Percentiles rank a stretch among this genome's conserved stretches.
Evolutionary conservation across 2,329 filamentous ascomycete genomes (phyloP).

Genomic region (Pseudogymnoascus sp.): DNA sequence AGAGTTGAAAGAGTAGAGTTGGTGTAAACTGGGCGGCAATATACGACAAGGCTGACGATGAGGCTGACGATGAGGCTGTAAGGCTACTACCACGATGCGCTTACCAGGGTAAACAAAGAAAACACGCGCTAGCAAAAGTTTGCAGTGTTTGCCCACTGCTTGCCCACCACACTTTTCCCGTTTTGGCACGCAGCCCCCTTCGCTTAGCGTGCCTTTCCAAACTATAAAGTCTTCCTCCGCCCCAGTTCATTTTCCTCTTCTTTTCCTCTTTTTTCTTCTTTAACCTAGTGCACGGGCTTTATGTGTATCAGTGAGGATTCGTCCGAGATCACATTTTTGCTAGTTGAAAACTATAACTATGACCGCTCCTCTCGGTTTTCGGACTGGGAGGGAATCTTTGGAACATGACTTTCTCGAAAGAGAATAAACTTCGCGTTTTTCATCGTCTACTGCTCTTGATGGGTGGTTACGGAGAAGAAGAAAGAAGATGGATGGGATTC

Average conservation of each 20-base stretch:
- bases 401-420: slow-evolving; percentile 35
- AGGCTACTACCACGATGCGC: not conserved
- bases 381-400: slow-evolving; percentile 76
- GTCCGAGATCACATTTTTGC: slow-evolving; percentile 83
- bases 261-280: slow-evolving; percentile 10
- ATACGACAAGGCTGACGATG: not conserved
- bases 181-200: not conserved
- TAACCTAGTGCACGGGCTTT: slow-evolving; percentile 47
- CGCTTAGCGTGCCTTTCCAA: not conserved
- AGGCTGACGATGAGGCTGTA: not conserved
- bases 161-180: not conserved
- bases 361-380: slow-evolving; percentile 65
- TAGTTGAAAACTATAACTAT: slow-evolving; percentile 50
- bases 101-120: not conserved
- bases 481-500: not conserved
- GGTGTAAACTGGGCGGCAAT: not conserved
- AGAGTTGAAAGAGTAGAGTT: not conserved
- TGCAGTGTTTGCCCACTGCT: slow-evolving; percentile 1
- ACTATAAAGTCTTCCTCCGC: slow-evolving; percentile 1
- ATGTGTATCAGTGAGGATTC: slow-evolving; percentile 79
- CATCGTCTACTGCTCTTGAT: slow-evolving; percentile 39
- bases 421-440: slow-evolving; percentile 36
- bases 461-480: slow-evolving; percentile 44
- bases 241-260: slow-evolving; percentile 4
- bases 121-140: slow-evolving; percentile 1